Base-by-base conservation (phyloP, 192 early-diverging fungal species). In the Podila horticola region DNA sequence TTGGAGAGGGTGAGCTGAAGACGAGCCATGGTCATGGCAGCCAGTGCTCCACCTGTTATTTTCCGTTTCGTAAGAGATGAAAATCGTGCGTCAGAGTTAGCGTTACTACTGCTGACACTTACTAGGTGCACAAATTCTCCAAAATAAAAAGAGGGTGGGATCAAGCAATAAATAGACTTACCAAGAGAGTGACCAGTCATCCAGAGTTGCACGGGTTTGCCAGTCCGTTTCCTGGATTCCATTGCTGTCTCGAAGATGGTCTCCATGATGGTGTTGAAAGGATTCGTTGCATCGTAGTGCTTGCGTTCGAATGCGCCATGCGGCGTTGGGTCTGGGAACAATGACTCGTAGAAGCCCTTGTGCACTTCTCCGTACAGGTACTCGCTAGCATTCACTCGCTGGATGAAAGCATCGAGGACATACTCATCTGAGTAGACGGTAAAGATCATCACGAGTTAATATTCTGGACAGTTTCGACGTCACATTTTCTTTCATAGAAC, bases 161-260 rank as follows among this genome's bases (percentile, higher is more conserved):
- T 45, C 41, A 45, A 17, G 34, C 17, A 20, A 76, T 67, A 62
- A 34, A 34, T 61, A 7, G 79, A 75, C 49, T 62, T 70, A 20
- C 88, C 88, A 13, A 89, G 67, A 15, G 88, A 89, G 67, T 89
- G 88, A 11, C 88, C 88, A 5, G 88, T 85, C 10, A 89, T 55
- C 85, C 86, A 89, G 5, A 89, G 58, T 29, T 86, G 84, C 19
- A 88, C 67, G 12, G 79, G 82, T 13, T 68, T 65, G n/a, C 55
- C 61, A 7, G 62, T 73, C 26, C 75, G 69, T 19, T 68, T 50
- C 8, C 41, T 71, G 4, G 33, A 33, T 52, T 60, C 45, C 28
- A 62, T 67, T 3, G 67, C 62, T 20, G 60, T 69, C 22, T 77
- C 71, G 38, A 87, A 67, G 30, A 88, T 74, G 24, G 85, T 84